Conservation (phyloP, 2,329 filamentous ascomycete genomes). For the Rhinocladiella mackenziei region DNA sequence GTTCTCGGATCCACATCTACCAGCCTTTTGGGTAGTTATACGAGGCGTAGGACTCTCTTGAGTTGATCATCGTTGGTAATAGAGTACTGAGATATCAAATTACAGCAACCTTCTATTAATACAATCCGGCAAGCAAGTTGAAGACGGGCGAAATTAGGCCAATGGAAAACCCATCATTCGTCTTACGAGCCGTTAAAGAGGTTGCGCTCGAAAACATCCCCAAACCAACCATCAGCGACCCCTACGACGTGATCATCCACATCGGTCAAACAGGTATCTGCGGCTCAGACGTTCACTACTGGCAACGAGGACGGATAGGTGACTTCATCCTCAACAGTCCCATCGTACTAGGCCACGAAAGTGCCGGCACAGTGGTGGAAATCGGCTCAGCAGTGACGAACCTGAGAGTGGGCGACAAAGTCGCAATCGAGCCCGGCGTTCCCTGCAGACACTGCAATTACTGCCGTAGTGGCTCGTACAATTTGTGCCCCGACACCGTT, state of each 20-base stretch:
- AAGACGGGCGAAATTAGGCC: no score
- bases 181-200: slow-evolving; percentile 45
- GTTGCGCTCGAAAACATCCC: slow-evolving; percentile 46
- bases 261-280: slow-evolving; percentile 49
- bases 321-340: slow-evolving; percentile 46
- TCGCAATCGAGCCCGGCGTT: slow-evolving; percentile 49
- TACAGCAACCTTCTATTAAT: no score
- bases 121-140: no score
- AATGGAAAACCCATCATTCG: slow-evolving; percentile 45
- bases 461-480: slow-evolving; percentile 43
- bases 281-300: slow-evolving; percentile 46
- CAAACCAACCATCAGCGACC: slow-evolving; percentile 38
- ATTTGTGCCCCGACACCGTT: slow-evolving; percentile 42
- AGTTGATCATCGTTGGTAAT: no score
- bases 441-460: slow-evolving; percentile 45
- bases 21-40: no score
- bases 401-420: slow-evolving; percentile 44
- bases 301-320: slow-evolving; percentile 44
- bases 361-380: slow-evolving; percentile 42
- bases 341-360: slow-evolving; percentile 43
- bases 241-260: slow-evolving; percentile 43
- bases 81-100: no score
- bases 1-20: no score
- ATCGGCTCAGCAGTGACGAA: slow-evolving; percentile 36
- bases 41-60: no score